Evolutionary conservation across 257 asterid genomes (phyloP).

Genomic region (Datura wrightii): DNA sequence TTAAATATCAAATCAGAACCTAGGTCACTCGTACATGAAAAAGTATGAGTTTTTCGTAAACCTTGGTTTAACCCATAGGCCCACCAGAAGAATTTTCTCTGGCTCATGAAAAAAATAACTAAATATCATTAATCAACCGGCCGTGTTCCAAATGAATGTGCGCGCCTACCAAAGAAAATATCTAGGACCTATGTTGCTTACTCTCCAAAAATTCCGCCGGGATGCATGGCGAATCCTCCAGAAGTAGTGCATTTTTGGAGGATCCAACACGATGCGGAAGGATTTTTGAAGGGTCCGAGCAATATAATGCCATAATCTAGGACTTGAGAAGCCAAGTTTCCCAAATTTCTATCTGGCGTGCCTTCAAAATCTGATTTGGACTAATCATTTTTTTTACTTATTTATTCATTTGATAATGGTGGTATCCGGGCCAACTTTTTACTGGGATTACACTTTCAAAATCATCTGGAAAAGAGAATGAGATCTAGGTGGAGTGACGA

Average conservation of each 20-base stretch:
- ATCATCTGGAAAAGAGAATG: not conserved
- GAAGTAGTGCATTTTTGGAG: not conserved
- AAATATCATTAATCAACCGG: not conserved
- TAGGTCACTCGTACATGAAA: not conserved
- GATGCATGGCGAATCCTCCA: not conserved
- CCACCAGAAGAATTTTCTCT: conserved; percentile 1
- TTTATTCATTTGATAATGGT: not conserved
- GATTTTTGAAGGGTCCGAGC: not conserved
- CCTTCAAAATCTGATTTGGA: not conserved
- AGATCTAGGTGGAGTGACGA: not conserved
- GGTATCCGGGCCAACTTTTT: not conserved
- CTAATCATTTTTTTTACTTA: not conserved
- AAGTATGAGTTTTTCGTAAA: not conserved
- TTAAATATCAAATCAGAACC: not conserved
- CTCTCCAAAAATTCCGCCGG: not conserved
- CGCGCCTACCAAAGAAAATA: conserved; percentile 22
- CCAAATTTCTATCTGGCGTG: not conserved
- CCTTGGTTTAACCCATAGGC: not conserved
- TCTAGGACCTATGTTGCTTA: not conserved
- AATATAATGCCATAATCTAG: not conserved
- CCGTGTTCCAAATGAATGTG: not conserved
- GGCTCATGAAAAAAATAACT: not conserved
- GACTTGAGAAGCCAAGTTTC: conserved; percentile 6
- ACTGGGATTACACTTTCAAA: not conserved
- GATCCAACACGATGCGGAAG: not conserved